phyloP scores from a whole-genome alignment of 495 filamentous ascomycete species.

The Tuber borchii region DNA sequence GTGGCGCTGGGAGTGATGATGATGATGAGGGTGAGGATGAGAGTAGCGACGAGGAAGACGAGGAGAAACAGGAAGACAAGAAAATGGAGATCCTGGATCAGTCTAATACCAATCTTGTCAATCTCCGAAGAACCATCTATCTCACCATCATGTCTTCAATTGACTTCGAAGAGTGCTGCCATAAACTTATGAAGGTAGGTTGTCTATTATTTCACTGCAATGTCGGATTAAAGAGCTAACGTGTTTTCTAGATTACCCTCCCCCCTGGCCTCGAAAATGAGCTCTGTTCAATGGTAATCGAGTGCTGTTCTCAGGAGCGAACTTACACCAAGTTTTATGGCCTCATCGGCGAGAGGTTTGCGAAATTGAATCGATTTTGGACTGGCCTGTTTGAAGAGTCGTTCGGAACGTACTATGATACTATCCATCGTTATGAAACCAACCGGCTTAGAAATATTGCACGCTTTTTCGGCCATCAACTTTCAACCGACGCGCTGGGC shows the following conservation, averaged over 20 bases:
- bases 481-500: constrained; percentile 77
- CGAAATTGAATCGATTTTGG: constrained; percentile 92
- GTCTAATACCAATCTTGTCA: constrained; percentile 89
- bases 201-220: not conserved
- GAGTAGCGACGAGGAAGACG: constrained; percentile 68
- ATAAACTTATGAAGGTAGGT: constrained; percentile 78
- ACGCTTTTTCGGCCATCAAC: constrained; percentile 85
- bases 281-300: constrained; percentile 90
- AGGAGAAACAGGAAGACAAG: constrained; percentile 58
- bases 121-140: constrained; percentile 89
- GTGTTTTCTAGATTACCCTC: constrained; percentile 54
- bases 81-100: constrained; percentile 94
- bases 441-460: constrained; percentile 91
- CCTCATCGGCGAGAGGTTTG: constrained; percentile 85
- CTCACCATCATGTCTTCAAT: constrained; percentile 93
- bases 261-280: constrained; percentile 84
- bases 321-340: constrained; percentile 97
- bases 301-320: constrained; percentile 89
- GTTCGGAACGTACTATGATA: constrained; percentile 92
- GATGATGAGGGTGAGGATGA: constrained; percentile 65
- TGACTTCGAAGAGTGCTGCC: constrained; percentile 89
- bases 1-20: constrained; percentile 64
- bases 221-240: constrained; percentile 24
- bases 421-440: constrained; percentile 93
- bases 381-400: constrained; percentile 79